phyloP scores from a whole-genome alignment of 352 stramenopile species.

The Globisporangium parvum region DNA sequence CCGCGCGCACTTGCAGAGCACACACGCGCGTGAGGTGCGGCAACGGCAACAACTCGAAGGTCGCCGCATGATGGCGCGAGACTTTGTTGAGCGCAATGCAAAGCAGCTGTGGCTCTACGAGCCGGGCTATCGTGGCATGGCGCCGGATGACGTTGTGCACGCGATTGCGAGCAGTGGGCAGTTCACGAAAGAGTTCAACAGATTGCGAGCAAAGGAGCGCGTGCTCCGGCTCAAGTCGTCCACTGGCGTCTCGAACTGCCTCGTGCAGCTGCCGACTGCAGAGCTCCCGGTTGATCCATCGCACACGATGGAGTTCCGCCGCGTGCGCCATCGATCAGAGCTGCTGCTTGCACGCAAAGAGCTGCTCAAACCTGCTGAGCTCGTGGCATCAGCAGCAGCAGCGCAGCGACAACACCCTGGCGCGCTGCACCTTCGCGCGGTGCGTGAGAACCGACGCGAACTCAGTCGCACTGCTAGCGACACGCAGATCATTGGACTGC shows the following conservation, averaged over 20 bases:
- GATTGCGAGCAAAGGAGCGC: conserved; percentile 52
- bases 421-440: not conserved
- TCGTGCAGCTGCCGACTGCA: conserved; percentile 29
- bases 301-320: conserved; percentile 36
- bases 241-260: conserved; percentile 41
- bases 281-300: conserved; percentile 27
- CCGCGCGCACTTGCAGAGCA: too few relatives aligned
- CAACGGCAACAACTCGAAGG: conserved; percentile 42
- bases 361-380: conserved; percentile 33
- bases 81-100: conserved; percentile 53
- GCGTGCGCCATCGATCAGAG: conserved; percentile 43
- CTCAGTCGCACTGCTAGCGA: conserved; percentile 24
- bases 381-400: conserved; percentile 21
- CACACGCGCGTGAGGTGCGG: conserved; percentile 14
- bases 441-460: conserved; percentile 19
- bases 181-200: conserved; percentile 47
- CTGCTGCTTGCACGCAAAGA: conserved; percentile 39
- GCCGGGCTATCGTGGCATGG: conserved; percentile 27
- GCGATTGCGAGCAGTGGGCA: conserved; percentile 36
- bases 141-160: conserved; percentile 30
- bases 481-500: conserved; percentile 21
- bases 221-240: conserved; percentile 59
- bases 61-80: conserved; percentile 45
- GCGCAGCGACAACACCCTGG: conserved; percentile 3
- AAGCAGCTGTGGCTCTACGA: conserved; percentile 60